Evolutionary conservation across 768 basidiomycete species (phyloP).

Genomic region (Astraeus odoratus): DNA sequence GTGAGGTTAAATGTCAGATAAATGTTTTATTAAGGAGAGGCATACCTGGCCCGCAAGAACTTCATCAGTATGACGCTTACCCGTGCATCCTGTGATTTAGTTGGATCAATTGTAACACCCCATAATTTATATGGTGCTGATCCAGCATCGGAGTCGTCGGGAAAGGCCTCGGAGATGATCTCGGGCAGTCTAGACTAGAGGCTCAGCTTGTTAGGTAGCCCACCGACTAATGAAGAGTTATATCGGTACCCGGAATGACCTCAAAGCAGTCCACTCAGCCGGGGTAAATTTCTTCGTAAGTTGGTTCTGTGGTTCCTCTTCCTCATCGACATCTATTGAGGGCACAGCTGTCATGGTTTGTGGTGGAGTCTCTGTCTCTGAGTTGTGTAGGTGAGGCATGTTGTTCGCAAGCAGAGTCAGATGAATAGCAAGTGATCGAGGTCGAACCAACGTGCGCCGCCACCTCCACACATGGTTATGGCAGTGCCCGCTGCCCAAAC

Average conservation of each 20-base stretch:
- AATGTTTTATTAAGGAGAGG: neutral
- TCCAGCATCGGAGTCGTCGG: constrained; percentile 47
- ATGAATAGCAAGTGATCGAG: too few relatives aligned
- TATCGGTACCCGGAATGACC: constrained; percentile 54
- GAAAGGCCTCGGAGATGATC: constrained; percentile 52
- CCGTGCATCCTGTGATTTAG: constrained; percentile 47
- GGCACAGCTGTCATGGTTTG: neutral
- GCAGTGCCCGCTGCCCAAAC: too few relatives aligned
- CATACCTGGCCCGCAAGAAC: constrained; percentile 69
- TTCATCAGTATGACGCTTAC: constrained; percentile 77
- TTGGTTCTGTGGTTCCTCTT: constrained; percentile 56
- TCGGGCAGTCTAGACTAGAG: constrained; percentile 38
- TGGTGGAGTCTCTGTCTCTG: neutral
- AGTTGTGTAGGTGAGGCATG: neutral
- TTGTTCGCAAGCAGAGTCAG: too few relatives aligned
- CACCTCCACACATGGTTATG: too few relatives aligned
- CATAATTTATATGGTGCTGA: constrained; percentile 52
- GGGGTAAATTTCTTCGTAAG: constrained; percentile 65
- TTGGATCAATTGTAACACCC: constrained; percentile 65
- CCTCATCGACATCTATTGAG: constrained; percentile 7
- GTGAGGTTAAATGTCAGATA: neutral
- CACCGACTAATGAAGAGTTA: neutral
- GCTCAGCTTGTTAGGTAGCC: constrained; percentile 8
- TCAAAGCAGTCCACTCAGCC: constrained; percentile 66
- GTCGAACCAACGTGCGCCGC: too few relatives aligned